Percentiles rank a stretch among this genome's conserved stretches.
Conservation (phyloP, 106 monocot genomes). For the Cymbidium sinense region DNA sequence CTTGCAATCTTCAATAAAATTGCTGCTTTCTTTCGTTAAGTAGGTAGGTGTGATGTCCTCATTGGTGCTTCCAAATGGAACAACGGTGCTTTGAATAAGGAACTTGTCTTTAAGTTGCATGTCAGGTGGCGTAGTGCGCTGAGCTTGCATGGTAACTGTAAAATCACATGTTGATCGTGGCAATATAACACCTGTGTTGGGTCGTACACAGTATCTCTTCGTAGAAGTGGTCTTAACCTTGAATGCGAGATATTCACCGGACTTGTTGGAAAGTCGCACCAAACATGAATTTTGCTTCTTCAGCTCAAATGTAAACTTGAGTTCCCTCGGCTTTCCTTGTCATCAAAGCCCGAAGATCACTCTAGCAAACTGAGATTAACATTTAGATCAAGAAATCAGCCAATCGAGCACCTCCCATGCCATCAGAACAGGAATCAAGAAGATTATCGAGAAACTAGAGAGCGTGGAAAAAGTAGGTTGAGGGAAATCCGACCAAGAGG, state of each 20-base stretch:
- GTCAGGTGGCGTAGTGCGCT: constrained; percentile 53
- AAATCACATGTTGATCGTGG: constrained; percentile 50
- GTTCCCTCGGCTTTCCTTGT: too few species aligned
- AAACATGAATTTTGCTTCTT: constrained; percentile 76
- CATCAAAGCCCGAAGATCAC: too few species aligned
- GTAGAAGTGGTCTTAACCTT: constrained; percentile 78
- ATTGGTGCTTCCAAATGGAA: constrained; percentile 67
- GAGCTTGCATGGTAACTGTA: constrained; percentile 93
- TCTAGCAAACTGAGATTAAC: too few species aligned
- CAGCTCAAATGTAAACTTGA: too few species aligned
- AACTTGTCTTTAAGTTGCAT: constrained; percentile 92
- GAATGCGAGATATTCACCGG: constrained; percentile 83
- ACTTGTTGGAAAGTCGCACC: too few species aligned
- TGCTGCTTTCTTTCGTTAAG: constrained; percentile 72
- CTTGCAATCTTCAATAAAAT: constrained; percentile 64
- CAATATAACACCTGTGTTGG: constrained; percentile 72
- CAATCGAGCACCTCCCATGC: too few species aligned
- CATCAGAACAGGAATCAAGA: too few species aligned
- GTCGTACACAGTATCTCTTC: constrained; percentile 72
- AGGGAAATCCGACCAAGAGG: too few species aligned
- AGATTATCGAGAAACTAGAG: too few species aligned
- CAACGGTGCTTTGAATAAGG: constrained; percentile 61
- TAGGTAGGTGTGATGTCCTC: constrained; percentile 53
- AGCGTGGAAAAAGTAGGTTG: too few species aligned
- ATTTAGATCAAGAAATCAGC: too few species aligned